Base-by-base conservation (phyloP, 2,329 filamentous ascomycete genomes). In the Tolypocladium cylindrosporum region DNA sequence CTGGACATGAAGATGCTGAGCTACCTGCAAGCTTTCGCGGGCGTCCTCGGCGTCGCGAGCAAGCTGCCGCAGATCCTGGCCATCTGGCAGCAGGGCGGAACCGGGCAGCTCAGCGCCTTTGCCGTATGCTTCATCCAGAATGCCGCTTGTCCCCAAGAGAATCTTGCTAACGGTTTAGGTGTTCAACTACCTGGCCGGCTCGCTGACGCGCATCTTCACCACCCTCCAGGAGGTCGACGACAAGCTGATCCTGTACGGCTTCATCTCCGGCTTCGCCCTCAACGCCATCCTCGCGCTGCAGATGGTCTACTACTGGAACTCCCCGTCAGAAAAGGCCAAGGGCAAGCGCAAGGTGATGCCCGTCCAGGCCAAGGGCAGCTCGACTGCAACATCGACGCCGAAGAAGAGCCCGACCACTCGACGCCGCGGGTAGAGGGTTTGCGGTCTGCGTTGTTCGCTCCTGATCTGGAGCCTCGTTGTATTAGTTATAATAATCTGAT, bases 261-360 rank as follows among this genome's bases (percentile, higher is more conserved):
- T 96, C 79, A 77, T 97, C 57, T 90, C 91, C 9, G 94, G 91
- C 36, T 97, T 97, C 71, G 76, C 79, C n/a, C 83, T 99, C 66
- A 99, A 99, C 74, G 79, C 86, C 59, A 82, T 99, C 58, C 80
- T 99, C 59, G 92, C 92, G 16, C 75, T 81, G 43, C 94, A 99
- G 78, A 94, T 99, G 88, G 70, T 96, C 36, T 96, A 92, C 76
- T 97, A 97, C 79, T 99, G 94, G 94, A 96, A 97, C 68, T 75
- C 79, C 9, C 81, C 82, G 11, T 77, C 80, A 16, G 69, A 72
- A 62, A 78, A 77, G 67, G 69, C 69, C 50, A 73, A 74, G 66
- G 71, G 70, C 58, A 79, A 79, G 70, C 70, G 69, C 58, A 75
- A 73, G 66, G 61, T 65, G 13, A 58, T 63, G 11, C 65, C 70